Conservation (phyloP, 2,329 filamentous ascomycete genomes). For the Beauveria pseudobassiana region DNA sequence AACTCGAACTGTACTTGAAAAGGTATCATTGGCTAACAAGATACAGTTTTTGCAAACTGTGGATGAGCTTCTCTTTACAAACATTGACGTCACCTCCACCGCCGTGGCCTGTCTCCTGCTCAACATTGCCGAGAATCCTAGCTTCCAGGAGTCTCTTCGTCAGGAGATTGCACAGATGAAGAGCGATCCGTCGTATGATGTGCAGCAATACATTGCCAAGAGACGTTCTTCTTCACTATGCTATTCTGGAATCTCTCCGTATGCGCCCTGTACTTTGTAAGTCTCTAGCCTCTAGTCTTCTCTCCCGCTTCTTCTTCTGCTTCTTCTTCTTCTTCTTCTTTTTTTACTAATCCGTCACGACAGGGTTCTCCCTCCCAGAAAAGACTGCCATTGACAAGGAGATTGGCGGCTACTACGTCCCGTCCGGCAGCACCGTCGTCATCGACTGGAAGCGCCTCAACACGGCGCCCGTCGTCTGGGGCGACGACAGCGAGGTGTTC, state of each 20-base stretch:
- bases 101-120: not conserved
- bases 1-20: no score
- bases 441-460: conserved; percentile 2
- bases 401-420: not conserved
- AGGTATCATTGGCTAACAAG: not conserved
- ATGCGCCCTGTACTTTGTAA: conserved; percentile 9
- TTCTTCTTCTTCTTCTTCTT: no score
- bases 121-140: not conserved
- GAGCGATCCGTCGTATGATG: not conserved
- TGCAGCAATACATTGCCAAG: not conserved
- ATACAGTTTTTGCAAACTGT: not conserved
- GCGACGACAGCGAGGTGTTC: not conserved
- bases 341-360: not conserved
- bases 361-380: not conserved
- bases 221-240: not conserved
- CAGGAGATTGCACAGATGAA: not conserved
- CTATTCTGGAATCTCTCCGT: not conserved
- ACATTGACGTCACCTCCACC: not conserved
- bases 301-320: no score
- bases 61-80: not conserved
- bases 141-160: not conserved
- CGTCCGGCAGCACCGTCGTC: not conserved
- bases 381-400: not conserved
- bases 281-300: not conserved
- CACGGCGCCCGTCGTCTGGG: not conserved